phyloP scores from a whole-genome alignment of 257 asterid genomes.

The Nicotiana undulata region DNA sequence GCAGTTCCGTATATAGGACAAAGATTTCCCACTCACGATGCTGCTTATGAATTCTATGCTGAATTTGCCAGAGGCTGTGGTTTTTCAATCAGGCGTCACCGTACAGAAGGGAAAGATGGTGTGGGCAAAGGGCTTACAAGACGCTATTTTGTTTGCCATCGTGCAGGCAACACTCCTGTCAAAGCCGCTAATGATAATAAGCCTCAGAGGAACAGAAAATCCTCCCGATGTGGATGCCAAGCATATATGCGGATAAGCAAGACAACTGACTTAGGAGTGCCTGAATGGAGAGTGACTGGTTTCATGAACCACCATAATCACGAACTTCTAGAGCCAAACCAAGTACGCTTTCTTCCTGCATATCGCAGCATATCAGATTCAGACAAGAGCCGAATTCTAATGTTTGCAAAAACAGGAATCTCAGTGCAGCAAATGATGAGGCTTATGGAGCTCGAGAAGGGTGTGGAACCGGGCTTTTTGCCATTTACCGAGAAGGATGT shows the following conservation, averaged over 20 bases:
- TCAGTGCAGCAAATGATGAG: slow-evolving; percentile 98
- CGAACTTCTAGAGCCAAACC: slow-evolving; percentile 88
- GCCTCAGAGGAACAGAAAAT: slow-evolving; percentile 87
- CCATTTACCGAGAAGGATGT: slow-evolving; percentile 98
- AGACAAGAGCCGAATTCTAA: slow-evolving; percentile 79
- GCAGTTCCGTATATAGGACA: slow-evolving; percentile 77
- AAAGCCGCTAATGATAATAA: slow-evolving; percentile 56
- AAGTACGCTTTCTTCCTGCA: slow-evolving; percentile 98
- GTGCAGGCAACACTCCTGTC: slow-evolving; percentile 90
- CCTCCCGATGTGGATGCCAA: slow-evolving; percentile 96
- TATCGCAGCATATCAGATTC: slow-evolving; percentile 87
- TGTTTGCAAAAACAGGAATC: slow-evolving; percentile 96
- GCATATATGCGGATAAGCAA: slow-evolving; percentile 97
- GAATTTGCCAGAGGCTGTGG: slow-evolving; percentile 86
- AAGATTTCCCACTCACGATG: slow-evolving; percentile 71
- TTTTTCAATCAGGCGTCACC: slow-evolving; percentile 88
- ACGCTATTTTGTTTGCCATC: slow-evolving; percentile 97
- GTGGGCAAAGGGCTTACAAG: slow-evolving; percentile 96
- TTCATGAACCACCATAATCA: slow-evolving; percentile 91
- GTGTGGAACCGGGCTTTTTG: slow-evolving; percentile 84
- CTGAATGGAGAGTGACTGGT: slow-evolving; percentile 94
- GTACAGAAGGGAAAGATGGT: slow-evolving; percentile 97
- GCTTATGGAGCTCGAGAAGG: slow-evolving; percentile 87
- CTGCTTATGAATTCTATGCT: slow-evolving; percentile 84
- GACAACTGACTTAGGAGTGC: slow-evolving; percentile 62